A percentile compares a stretch with the other conserved stretches of the same genome.
Conservation (phyloP, 2,329 filamentous ascomycete species). For the Ilyonectria sp. region DNA sequence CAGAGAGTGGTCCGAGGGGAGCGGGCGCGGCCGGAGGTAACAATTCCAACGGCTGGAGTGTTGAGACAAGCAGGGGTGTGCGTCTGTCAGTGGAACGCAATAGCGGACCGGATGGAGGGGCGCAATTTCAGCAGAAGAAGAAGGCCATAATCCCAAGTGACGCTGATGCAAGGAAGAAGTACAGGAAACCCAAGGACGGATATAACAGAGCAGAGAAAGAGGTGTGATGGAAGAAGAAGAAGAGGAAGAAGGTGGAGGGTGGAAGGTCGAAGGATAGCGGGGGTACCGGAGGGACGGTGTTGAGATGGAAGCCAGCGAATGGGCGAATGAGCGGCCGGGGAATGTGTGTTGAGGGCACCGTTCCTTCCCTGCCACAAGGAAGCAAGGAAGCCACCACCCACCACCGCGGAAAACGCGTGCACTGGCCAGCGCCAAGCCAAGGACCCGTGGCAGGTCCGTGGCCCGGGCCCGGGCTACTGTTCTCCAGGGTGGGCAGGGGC, state of each 20-base stretch:
- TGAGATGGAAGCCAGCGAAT: conserved; percentile 23
- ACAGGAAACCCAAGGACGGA: neutral
- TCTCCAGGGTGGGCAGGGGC: conserved; percentile 23
- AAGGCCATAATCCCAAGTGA: conserved; percentile 13
- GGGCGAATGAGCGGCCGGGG: conserved; percentile 14
- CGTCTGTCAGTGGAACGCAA: conserved; percentile 1
- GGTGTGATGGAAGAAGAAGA: conserved; percentile 6
- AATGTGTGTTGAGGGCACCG: conserved; percentile 23
- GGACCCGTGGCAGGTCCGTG: conserved; percentile 7
- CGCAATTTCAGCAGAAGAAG: conserved; percentile 24
- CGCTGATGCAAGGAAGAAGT: neutral
- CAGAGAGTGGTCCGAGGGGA: conserved; percentile 26
- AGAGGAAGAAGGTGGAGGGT: conserved; percentile 8
- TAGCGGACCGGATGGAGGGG: neutral
- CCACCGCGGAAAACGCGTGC: neutral
- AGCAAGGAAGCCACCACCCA: no score
- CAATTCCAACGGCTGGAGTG: conserved; percentile 3
- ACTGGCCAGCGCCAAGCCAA: conserved; percentile 18
- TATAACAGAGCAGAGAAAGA: neutral
- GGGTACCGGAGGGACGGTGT: conserved; percentile 30
- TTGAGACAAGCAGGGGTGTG: conserved; percentile 13
- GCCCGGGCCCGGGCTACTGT: conserved; percentile 7
- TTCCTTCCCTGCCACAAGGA: conserved; percentile 5
- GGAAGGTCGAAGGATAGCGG: conserved; percentile 7
- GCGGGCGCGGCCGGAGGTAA: conserved; percentile 26